phyloP scores from a whole-genome alignment of 352 stramenopile genomes.

The Globisporangium emineosum region DNA sequence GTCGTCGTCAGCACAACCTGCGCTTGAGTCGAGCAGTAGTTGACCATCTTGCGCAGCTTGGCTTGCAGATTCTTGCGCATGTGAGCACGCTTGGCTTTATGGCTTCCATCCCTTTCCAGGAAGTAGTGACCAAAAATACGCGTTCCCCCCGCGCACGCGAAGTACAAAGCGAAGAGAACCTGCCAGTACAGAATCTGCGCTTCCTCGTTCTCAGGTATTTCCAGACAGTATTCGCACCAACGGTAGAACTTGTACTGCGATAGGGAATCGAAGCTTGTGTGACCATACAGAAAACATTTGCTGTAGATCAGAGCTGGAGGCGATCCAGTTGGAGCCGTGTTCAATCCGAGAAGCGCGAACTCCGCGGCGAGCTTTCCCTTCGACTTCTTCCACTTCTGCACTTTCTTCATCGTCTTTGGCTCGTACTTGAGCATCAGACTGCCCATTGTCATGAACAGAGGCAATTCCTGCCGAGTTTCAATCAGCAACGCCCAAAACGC shows the following conservation, averaged over 20 bases:
- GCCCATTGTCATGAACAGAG: conserved; percentile 62
- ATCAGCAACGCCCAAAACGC: conserved; percentile 66
- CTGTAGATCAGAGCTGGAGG: conserved; percentile 20
- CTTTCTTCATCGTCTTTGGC: conserved; percentile 71
- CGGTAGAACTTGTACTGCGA: conserved; percentile 67
- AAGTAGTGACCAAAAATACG: conserved; percentile 66
- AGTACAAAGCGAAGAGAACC: conserved; percentile 69
- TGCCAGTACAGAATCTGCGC: conserved; percentile 69
- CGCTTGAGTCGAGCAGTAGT: conserved; percentile 64
- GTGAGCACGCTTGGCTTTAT: conserved; percentile 37
- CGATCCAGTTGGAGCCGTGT: conserved; percentile 17
- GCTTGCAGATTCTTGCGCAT: conserved; percentile 49
- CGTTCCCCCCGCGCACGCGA: conserved; percentile 44
- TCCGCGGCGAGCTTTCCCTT: conserved; percentile 52
- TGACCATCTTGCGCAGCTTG: conserved; percentile 52
- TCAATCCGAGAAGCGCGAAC: conserved; percentile 32
- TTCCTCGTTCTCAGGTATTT: conserved; percentile 47
- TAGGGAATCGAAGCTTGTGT: conserved; percentile 57
- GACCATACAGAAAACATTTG: conserved; percentile 29
- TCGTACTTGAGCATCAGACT: conserved; percentile 73
- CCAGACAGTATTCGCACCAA: conserved; percentile 63
- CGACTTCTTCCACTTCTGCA: conserved; percentile 74
- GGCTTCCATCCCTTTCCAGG: conserved; percentile 35
- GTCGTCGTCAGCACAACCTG: conserved; percentile 54
- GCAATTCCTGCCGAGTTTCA: conserved; percentile 75